phyloP scores from a whole-genome alignment of 208 protist species.

The Leishmania mexicana region DNA sequence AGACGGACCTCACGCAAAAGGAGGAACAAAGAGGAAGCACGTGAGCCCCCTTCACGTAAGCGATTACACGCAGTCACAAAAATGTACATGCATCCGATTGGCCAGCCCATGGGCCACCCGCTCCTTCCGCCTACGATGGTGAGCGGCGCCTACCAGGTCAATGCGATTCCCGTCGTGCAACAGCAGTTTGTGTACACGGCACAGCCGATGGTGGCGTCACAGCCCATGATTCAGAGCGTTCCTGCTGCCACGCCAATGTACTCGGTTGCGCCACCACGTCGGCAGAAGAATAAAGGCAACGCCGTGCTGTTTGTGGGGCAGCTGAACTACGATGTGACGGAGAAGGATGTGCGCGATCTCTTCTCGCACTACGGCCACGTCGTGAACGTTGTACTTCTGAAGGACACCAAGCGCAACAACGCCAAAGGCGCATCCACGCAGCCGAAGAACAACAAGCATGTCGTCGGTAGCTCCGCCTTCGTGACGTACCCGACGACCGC shows the following conservation, averaged over 20 bases:
- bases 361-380: constrained; percentile 44
- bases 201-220: constrained; percentile 17
- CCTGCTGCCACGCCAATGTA: constrained; percentile 16
- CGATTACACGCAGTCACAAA: background rate
- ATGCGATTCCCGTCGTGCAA: constrained; percentile 18
- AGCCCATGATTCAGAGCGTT: constrained; percentile 4
- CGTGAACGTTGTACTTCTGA: constrained; percentile 45
- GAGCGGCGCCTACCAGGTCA: constrained; percentile 3
- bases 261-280: constrained; percentile 12
- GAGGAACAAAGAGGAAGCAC: constrained; percentile 1
- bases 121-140: background rate
- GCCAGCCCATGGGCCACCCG: constrained; percentile 9
- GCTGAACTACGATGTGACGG: constrained; percentile 41
- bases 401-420: constrained; percentile 24
- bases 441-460: constrained; percentile 21
- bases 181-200: constrained; percentile 25
- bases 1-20: background rate
- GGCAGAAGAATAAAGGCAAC: constrained; percentile 34
- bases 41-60: background rate
- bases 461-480: constrained; percentile 47
- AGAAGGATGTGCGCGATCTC: constrained; percentile 40
- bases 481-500: constrained; percentile 45
- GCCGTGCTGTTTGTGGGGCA: constrained; percentile 53
- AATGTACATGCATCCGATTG: constrained; percentile 24
- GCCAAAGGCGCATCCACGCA: constrained; percentile 6